Percentiles rank a stretch among this genome's conserved stretches.
Conservation (phyloP, 2,329 filamentous ascomycete genomes). For the Onygenales sp. region DNA sequence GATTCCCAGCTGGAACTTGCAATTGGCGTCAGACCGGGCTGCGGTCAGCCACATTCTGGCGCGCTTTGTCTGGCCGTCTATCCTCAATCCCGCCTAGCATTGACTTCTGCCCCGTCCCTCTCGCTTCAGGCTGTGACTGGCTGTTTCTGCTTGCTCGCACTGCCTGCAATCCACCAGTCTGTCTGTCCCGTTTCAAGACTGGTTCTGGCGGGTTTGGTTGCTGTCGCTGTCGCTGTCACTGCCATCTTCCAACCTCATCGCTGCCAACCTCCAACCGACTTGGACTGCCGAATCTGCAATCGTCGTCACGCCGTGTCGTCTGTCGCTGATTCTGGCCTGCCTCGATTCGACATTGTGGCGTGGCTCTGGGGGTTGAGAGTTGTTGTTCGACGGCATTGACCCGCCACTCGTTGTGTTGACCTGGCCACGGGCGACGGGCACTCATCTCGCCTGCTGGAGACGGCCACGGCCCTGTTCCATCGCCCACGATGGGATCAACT, state of each 20-base stretch:
- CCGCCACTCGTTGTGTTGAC: no score
- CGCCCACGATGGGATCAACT: constrained; percentile 38
- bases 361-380: no score
- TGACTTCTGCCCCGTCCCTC: not conserved
- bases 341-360: not conserved
- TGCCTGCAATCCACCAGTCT: not conserved
- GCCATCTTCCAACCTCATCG: not conserved
- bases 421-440: no score
- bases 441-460: not conserved
- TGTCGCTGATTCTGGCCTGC: no score
- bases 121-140: not conserved
- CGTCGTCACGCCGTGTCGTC: no score
- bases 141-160: not conserved
- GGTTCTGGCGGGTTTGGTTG: not conserved
- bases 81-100: not conserved
- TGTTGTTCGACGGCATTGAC: no score
- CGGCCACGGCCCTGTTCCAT: not conserved
- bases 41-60: not conserved
- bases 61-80: not conserved
- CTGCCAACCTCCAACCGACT: no score
- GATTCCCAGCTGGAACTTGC: no score
- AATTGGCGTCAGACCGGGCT: not conserved
- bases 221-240: not conserved
- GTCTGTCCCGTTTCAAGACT: not conserved
- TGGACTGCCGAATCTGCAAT: no score